phyloP scores from a whole-genome alignment of 2,329 filamentous ascomycete genomes.

The Fusarium sp. region DNA sequence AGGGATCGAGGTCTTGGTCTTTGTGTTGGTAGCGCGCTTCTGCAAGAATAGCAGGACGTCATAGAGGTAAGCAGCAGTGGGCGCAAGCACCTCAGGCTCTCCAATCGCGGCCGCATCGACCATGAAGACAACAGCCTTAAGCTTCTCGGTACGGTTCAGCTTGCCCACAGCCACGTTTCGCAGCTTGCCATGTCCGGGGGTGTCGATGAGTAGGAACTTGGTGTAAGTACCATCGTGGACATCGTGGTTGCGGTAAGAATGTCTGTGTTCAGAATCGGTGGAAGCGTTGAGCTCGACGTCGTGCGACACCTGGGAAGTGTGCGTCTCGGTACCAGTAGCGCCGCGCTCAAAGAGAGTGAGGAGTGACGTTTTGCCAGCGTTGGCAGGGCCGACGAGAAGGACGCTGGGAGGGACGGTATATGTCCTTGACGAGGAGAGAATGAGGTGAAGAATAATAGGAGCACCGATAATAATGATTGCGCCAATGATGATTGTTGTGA shows the following conservation, averaged over 20 bases:
- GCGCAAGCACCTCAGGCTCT: constrained; percentile 71
- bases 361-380: constrained; percentile 88
- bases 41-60: constrained; percentile 88
- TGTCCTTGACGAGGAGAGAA: constrained; percentile 75
- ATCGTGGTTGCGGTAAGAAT: constrained; percentile 68
- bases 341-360: constrained; percentile 78
- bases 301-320: constrained; percentile 65
- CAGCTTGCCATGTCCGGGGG: constrained; percentile 95
- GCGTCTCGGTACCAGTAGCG: constrained; percentile 59
- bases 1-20: constrained; percentile 64
- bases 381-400: constrained; percentile 83
- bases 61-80: constrained; percentile 87
- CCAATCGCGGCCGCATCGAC: constrained; percentile 83
- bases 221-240: constrained; percentile 67
- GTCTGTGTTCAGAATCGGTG: constrained; percentile 57
- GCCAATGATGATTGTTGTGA: constrained; percentile 74
- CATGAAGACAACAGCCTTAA: constrained; percentile 84
- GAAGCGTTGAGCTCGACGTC: constrained; percentile 68
- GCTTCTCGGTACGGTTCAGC: constrained; percentile 59
- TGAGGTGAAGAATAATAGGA: constrained; percentile 81
- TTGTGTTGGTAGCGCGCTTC: constrained; percentile 68
- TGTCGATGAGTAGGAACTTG: constrained; percentile 85
- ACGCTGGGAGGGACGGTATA: constrained; percentile 80
- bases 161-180: constrained; percentile 74
- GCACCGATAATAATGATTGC: constrained; percentile 76